Evolutionary conservation across 805 yeast genomes (phyloP), one percentile per base, ranked within the genome.

Genomic region (Metschnikowia anglica): DNA sequence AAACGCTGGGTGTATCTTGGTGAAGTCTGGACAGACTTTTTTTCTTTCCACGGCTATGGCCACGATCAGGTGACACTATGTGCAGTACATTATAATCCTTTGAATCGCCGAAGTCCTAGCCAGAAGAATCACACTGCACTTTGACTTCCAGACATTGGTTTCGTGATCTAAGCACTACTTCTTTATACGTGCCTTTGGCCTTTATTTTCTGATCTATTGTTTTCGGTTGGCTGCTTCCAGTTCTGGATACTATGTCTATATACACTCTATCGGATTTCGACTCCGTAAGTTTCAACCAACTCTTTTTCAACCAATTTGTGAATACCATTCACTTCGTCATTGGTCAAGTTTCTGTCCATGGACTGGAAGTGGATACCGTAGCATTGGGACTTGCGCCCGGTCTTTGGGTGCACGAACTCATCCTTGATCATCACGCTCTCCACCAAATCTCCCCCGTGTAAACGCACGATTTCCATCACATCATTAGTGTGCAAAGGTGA

Each of bases 311-410:
- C 86, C 29, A 68, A 61, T 2, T 76, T 76, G 59, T 93, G 96
- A 36, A 88, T 67, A 1, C 56, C 70, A 58, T 91, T 91, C 41
- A 93, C 76, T 61, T 93, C 98, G 2, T 78, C 83, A 59, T 85
- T 88, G 19, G 95, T 88, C 53, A 93, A 71, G 44, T 85, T 85
- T 56, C 97, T 79, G 55, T 91, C 97, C 97, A 93, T 90, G 1
- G 96, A 85, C 67, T 93, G 98, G 66, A 88, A 93, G 59, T 85
- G 84, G 46, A 93, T 77, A 53, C 99, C 73, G 73, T 88, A 93
- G 67, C 97, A 89, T 55, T 85, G 85, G 7, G 95, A 85, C 50
- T 69, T 77, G 53, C 74, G 77, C 2, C 83, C 82, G 0, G 89
- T 83, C 58, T 88, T 88, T 28, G 96, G 95, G 62, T 91, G 95